Base-by-base conservation (phyloP, 2,329 filamentous ascomycete species). In the Hypoxylon sp. region DNA sequence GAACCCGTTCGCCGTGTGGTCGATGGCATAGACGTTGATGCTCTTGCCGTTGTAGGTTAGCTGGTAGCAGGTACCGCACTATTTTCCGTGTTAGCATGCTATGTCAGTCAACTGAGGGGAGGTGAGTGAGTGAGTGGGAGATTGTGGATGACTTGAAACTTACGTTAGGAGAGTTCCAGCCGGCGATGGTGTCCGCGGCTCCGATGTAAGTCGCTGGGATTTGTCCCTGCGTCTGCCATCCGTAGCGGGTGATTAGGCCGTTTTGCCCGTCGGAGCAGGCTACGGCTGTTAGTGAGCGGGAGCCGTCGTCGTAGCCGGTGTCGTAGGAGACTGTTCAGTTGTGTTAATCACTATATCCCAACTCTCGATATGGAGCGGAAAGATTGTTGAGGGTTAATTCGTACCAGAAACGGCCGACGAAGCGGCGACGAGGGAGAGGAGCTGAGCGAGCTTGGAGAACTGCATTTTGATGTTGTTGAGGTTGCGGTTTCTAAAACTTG, bases 181-280 rank as follows among this genome's bases (percentile, higher is more conserved):
- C 82, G 19, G 74, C 75, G n/a, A 90, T 78, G 56, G 79, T 81
- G 6, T 81, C 78, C 19, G 81, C 79, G 30, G 85, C 88, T 32
- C 85, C 88, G 64, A 90, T 83, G 76, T 83, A 80, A 34, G 85
- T 83, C 79, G 86, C 89, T 34, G 82, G 80, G 70, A 88, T 76
- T 29, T 82, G 73, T 56, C 82, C 82, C 77, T 88, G 85, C 0
- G 79, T 87, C 55, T 79, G 74, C 86, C 86, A 91, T 71, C 82
- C 82, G 79, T 87, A 87, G 73, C 82, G 84, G 72, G 85, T 88
- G 68, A 87, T 86, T 67, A 93, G 83, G 62, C 90, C 90, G 78
- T 92, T 90, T 66, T 67, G 48, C 58, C 90, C 90, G 74, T 92
- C 87, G 30, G 87, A 90, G 85, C 90, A 93, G 66, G 88, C 77